Evolutionary conservation across 2,329 filamentous ascomycete genomes (phyloP).

Genomic region (Pseudocercospora fuligena): DNA sequence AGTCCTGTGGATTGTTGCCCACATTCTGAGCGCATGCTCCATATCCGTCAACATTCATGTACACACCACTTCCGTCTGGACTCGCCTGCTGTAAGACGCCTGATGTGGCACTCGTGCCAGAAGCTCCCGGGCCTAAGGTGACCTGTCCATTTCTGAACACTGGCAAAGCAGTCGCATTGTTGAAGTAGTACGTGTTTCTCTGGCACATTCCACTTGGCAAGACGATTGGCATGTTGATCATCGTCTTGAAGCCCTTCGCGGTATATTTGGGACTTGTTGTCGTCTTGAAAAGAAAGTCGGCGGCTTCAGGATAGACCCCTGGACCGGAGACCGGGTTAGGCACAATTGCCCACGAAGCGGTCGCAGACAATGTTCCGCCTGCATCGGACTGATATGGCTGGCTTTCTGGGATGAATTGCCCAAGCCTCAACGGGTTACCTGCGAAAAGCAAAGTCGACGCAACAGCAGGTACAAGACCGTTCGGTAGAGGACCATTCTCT

Average conservation of each 20-base stretch:
- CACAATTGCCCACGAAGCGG: constrained; percentile 28
- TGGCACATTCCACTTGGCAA: constrained; percentile 29
- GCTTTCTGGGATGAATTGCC: constrained; percentile 25
- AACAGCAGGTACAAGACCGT: constrained; percentile 31
- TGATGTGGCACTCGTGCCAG: constrained; percentile 20
- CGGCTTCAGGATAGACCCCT: constrained; percentile 30
- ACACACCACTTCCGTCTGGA: constrained; percentile 29
- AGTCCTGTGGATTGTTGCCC: constrained; percentile 31
- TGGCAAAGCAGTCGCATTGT: constrained; percentile 30
- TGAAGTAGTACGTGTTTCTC: constrained; percentile 35
- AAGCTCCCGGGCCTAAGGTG: constrained; percentile 31
- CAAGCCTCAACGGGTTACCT: constrained; percentile 28
- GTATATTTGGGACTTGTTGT: constrained; percentile 15
- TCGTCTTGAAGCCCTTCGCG: constrained; percentile 26
- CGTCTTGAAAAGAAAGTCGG: constrained; percentile 27
- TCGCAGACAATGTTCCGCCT: constrained; percentile 18
- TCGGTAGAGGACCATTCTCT: constrained; percentile 25
- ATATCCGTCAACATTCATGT: constrained; percentile 28
- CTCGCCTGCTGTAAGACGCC: constrained; percentile 29
- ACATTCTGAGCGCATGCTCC: constrained; percentile 32
- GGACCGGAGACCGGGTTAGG: constrained; percentile 34
- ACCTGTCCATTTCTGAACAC: constrained; percentile 29
- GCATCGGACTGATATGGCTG: constrained; percentile 28
- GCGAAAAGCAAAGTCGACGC: constrained; percentile 30
- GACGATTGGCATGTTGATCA: constrained; percentile 31